Percentiles rank a stretch among this genome's conserved stretches.
Conservation (phyloP, 495 filamentous ascomycete species). For the Lepraria neglecta region DNA sequence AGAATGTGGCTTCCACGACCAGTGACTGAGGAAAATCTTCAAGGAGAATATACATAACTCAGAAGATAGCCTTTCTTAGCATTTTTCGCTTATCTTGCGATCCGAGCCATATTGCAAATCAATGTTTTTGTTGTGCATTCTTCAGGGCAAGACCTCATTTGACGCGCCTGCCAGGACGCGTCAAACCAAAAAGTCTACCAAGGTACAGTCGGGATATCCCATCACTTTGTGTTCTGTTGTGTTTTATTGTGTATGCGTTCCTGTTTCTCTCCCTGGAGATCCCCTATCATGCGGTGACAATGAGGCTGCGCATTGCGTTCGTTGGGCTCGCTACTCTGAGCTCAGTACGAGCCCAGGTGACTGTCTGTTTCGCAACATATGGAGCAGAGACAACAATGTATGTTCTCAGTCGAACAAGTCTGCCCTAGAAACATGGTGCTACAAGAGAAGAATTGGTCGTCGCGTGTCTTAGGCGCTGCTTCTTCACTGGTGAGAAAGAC, state of each 20-base stretch:
- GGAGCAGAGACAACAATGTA: constrained; percentile 13
- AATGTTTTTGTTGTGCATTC: no score
- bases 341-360: constrained; percentile 8
- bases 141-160: no score
- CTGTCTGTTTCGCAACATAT: constrained; percentile 15
- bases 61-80: neutral
- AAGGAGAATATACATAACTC: neutral
- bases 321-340: constrained; percentile 6
- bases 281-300: neutral
- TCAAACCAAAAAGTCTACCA: no score
- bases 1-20: neutral
- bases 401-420: neutral
- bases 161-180: no score
- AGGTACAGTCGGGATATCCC: no score
- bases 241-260: neutral
- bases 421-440: neutral
- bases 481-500: no score
- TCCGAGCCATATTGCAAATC: no score
- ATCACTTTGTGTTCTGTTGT: no score
- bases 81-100: neutral
- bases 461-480: no score
- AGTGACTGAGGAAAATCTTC: neutral
- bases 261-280: neutral
- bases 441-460: no score
- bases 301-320: constrained; percentile 3